Evolutionary conservation across 768 basidiomycete species (phyloP), one percentile per base, ranked within the genome.

Genomic region (Phanerochaete carnosa): DNA sequence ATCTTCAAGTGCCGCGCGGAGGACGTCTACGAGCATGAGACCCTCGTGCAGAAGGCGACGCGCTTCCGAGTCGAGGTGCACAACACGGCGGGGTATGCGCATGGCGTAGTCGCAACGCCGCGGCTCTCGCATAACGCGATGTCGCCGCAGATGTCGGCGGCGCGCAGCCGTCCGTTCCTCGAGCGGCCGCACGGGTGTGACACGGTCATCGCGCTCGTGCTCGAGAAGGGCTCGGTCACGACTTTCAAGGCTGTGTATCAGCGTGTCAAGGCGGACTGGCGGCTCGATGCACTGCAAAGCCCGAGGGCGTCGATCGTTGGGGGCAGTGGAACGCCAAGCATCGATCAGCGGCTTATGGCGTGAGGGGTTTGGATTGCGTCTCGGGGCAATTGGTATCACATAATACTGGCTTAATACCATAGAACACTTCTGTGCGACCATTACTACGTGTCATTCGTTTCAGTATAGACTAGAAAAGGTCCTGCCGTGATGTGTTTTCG

Each of bases 171-270:
- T 28, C 32, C 37, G n/a, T 35, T 43, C 2, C 49, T 57, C 49
- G 59, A 60, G 37, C 65, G 69, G 39, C 65, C 71, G 49, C 73
- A 66, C 53, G 72, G 68, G n/a, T 83, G 78, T 64, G 71, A 78
- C 58, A 90, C 89, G 45, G 85, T 85, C 45, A 82, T 95, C 62
- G 85, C 87, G 57, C 76, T 98, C 66, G 82, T 91, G 25, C 87
- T 92, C 64, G 95, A 97, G 78, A 97, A 94, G 73, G 95, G 95
- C 26, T 92, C 94, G 6, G 81, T 90, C 69, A 89, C 92, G 57
- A 88, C 90, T 49, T 96, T 97, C 78, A 88, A 87, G 72, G 76
- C 80, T 5, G 79, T 94, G 12, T 92, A 89, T 78, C 83, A 83
- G 68, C 82, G 83, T 64, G 72, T 95, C 65, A 83, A 87, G 68